phyloP scores from a whole-genome alignment of 139 green algal species.

The Marvania coccoides region DNA sequence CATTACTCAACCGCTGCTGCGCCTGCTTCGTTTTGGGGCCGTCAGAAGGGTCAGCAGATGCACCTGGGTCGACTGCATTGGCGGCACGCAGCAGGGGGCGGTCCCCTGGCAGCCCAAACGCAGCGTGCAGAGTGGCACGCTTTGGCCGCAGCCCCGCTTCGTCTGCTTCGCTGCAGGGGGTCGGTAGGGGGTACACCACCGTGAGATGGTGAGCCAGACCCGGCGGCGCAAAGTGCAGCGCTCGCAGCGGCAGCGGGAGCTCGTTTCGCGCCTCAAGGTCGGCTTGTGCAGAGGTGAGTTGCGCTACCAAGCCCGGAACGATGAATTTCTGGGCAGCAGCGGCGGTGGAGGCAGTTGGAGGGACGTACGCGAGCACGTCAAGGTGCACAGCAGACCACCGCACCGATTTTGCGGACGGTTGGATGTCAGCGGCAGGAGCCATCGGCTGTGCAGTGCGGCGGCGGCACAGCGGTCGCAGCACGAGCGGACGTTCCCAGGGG shows the following conservation, averaged over 20 bases:
- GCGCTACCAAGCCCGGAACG: neutral
- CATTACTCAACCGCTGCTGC: constrained; percentile 44
- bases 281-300: neutral
- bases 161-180: constrained; percentile 14
- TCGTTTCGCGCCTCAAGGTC: neutral
- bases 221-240: constrained; percentile 33
- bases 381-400: constrained; percentile 12
- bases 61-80: constrained; percentile 42
- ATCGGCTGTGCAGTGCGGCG: neutral
- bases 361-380: constrained; percentile 35
- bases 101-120: constrained; percentile 64
- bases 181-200: constrained; percentile 36
- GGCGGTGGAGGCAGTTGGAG: neutral
- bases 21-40: neutral
- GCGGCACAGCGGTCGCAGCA: no score
- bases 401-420: neutral
- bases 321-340: neutral
- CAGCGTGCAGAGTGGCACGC: constrained; percentile 40
- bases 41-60: neutral
- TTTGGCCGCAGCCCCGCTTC: constrained; percentile 26
- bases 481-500: no score
- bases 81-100: constrained; percentile 57
- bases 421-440: neutral
- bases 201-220: constrained; percentile 37
- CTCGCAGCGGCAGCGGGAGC: constrained; percentile 1